phyloP scores from a whole-genome alignment of 1,284 basidiomycete genomes.

The Quambalaria eucalypti region DNA sequence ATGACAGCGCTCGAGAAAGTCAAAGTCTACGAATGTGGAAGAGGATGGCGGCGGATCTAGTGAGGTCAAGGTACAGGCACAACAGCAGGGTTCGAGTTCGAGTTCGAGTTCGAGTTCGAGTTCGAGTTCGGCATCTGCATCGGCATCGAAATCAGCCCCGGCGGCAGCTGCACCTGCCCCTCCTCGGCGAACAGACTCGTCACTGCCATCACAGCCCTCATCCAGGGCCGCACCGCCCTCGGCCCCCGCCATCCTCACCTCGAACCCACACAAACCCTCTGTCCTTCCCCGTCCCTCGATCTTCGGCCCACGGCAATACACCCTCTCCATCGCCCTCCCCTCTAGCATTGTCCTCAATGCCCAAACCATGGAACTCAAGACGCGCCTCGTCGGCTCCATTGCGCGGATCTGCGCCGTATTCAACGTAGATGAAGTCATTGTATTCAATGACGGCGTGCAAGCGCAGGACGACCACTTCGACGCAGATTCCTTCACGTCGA shows the following conservation, averaged over 20 bases:
- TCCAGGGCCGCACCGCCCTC: background rate
- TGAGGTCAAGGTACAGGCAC: background rate
- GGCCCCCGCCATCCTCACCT: background rate
- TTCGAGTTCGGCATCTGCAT: too few relatives aligned
- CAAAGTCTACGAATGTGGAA: background rate
- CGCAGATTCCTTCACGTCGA: slow-evolving; percentile 32
- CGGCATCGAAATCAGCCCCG: too few relatives aligned
- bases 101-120: too few relatives aligned
- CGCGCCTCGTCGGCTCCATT: slow-evolving; percentile 39
- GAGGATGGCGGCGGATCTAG: background rate
- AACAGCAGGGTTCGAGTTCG: background rate
- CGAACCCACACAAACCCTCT: slow-evolving; percentile 28
- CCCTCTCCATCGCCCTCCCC: slow-evolving; percentile 41
- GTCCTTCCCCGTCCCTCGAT: slow-evolving; percentile 14
- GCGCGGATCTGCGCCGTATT: slow-evolving; percentile 46
- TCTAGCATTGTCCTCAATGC: slow-evolving; percentile 44
- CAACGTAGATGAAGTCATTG: slow-evolving; percentile 44
- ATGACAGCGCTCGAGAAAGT: background rate
- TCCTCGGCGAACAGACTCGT: background rate
- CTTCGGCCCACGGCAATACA: slow-evolving; percentile 17
- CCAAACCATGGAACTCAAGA: slow-evolving; percentile 42
- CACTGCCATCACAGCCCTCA: background rate
- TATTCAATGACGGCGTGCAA: slow-evolving; percentile 28
- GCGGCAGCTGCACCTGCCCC: background rate
- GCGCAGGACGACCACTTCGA: slow-evolving; percentile 17